Percentiles rank a stretch among this genome's conserved stretches.
Conservation (phyloP, 192 early-diverging fungal species). For the Backusella luteola region DNA sequence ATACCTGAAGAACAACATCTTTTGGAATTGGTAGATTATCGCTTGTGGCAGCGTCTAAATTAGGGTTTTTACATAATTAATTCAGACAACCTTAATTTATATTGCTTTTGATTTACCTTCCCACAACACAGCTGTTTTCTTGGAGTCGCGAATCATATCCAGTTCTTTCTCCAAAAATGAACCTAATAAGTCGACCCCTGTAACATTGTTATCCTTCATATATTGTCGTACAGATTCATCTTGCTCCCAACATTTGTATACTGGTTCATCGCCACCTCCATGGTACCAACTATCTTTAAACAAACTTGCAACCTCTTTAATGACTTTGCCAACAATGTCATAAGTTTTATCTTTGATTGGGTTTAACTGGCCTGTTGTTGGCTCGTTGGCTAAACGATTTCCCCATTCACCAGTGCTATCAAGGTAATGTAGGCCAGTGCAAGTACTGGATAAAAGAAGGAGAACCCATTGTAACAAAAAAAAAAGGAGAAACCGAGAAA, state of each 20-base stretch:
- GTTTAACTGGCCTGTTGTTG: conserved; percentile 84
- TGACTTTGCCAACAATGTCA: conserved; percentile 56
- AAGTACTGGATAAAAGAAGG: conserved; percentile 20
- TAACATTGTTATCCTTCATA: conserved; percentile 34
- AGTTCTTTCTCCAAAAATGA: conserved; percentile 52
- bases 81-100: background rate
- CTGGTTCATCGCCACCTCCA: conserved; percentile 77
- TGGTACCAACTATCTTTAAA: conserved; percentile 77
- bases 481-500: background rate
- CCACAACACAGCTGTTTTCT: conserved; percentile 71
- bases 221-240: conserved; percentile 36
- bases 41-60: conserved; percentile 49
- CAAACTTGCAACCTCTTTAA: conserved; percentile 62
- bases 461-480: background rate
- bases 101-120: conserved; percentile 52
- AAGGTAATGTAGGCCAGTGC: conserved; percentile 30
- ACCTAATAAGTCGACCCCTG: conserved; percentile 23
- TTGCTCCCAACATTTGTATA: conserved; percentile 65
- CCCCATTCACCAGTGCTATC: conserved; percentile 46
- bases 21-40: conserved; percentile 48
- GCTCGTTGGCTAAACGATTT: conserved; percentile 59
- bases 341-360: conserved; percentile 64
- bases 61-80: background rate
- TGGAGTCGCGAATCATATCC: conserved; percentile 29
- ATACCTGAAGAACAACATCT: conserved; percentile 67